phyloP scores from a whole-genome alignment of 345 rosid species.

The Euphorbia pulcherrima region DNA sequence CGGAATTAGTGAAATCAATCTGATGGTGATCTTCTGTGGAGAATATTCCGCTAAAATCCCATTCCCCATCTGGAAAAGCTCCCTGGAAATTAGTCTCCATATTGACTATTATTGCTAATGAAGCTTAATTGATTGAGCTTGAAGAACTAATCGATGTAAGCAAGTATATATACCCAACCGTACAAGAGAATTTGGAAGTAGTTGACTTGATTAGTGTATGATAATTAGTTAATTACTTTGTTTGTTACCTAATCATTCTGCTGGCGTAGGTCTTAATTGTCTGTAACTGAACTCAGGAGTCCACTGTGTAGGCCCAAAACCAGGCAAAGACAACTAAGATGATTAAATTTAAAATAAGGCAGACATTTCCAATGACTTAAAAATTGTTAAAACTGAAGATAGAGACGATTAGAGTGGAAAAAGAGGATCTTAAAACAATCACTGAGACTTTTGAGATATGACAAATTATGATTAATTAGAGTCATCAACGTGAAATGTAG shows the following conservation, averaged over 20 bases:
- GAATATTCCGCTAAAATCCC: constrained; percentile 45
- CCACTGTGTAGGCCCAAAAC: constrained; percentile 41
- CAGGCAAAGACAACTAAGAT: constrained; percentile 56
- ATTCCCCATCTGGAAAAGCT: constrained; percentile 44
- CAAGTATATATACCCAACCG: constrained; percentile 34
- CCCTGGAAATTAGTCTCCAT: constrained; percentile 36
- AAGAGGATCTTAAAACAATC: constrained; percentile 17
- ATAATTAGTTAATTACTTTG: constrained; percentile 4
- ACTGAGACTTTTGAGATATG: constrained; percentile 19
- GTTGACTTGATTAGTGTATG: constrained; percentile 38
- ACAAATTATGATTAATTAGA: constrained; percentile 17
- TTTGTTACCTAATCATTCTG: constrained; percentile 29
- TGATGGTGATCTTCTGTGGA: constrained; percentile 31
- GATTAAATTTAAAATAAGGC: constrained; percentile 28
- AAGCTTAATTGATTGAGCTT: constrained; percentile 9
- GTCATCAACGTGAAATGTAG: too few relatives aligned
- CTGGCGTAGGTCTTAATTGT: constrained; percentile 30
- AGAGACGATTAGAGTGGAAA: constrained; percentile 18
- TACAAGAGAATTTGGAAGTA: constrained; percentile 25
- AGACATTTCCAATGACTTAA: too few relatives aligned
- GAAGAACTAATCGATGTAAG: constrained; percentile 20
- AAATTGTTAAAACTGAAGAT: constrained; percentile 14
- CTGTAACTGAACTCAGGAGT: constrained; percentile 42
- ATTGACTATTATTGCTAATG: background rate
- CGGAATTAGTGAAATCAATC: constrained; percentile 25